Evolutionary conservation across 768 basidiomycete genomes (phyloP).

Genomic region (Boletus eberwhitei): DNA sequence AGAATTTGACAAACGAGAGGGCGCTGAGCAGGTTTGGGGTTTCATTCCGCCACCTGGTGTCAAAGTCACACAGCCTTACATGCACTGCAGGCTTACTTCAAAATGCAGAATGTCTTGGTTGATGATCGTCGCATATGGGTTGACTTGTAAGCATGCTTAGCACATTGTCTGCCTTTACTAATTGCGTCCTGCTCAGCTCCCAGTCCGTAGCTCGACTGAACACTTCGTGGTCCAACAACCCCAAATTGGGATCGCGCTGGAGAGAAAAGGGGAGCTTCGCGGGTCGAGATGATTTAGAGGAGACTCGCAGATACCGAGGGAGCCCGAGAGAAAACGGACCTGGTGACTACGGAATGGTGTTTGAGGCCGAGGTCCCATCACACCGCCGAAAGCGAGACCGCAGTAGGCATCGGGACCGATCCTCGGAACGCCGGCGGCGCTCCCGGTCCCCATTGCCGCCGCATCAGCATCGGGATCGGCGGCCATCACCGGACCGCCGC

Average conservation of each 20-base stretch:
- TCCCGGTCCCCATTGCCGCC: conserved; percentile 24
- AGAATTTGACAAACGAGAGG: conserved; percentile 91
- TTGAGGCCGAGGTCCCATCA: conserved; percentile 75
- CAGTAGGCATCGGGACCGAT: conserved; percentile 48
- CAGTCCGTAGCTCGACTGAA: conserved; percentile 93
- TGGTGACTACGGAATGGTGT: conserved; percentile 71
- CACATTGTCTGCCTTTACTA: conserved; percentile 8
- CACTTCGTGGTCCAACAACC: conserved; percentile 76
- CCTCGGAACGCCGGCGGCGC: conserved; percentile 23
- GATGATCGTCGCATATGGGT: conserved; percentile 99
- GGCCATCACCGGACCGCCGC: conserved; percentile 35
- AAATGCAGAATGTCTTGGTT: conserved; percentile 98
- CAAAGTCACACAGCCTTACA: conserved; percentile 3
- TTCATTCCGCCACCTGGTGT: neutral
- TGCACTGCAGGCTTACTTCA: conserved; percentile 81
- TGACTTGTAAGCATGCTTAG: conserved; percentile 72
- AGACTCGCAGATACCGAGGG: conserved; percentile 62
- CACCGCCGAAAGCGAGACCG: conserved; percentile 45
- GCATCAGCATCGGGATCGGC: conserved; percentile 32
- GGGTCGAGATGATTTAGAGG: conserved; percentile 73
- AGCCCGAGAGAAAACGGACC: conserved; percentile 30
- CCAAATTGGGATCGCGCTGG: conserved; percentile 46
- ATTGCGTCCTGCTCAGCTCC: conserved; percentile 48
- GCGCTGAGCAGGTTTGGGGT: conserved; percentile 83
- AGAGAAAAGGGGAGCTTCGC: conserved; percentile 49